These are phyloP conservation scores for Lactarius pseudohatsudake DNA, from an alignment of 768 basidiomycete species.

Conservation along the genomic window DNA sequence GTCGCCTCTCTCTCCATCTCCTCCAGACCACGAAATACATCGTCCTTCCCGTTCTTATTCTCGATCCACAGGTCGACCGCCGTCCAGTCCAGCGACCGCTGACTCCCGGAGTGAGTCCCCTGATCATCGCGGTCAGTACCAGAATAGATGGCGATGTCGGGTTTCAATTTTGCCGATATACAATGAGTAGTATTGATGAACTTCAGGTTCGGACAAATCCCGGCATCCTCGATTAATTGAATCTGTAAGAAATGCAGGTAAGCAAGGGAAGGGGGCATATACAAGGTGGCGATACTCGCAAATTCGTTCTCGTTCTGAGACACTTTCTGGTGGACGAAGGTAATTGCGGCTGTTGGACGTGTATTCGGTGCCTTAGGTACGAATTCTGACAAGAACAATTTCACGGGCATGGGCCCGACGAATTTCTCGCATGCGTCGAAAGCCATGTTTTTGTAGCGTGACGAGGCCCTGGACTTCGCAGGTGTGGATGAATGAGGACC, in stretches of 20 bases:
- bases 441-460: constrained; percentile 6
- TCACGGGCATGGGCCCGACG: constrained; percentile 12
- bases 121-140: background rate
- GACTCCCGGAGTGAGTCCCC: background rate
- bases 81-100: background rate
- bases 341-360: background rate
- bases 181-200: background rate
- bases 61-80: constrained; percentile 9
- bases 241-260: background rate
- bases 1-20: too few species aligned
- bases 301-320: background rate
- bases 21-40: background rate
- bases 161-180: background rate
- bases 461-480: background rate
- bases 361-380: background rate
- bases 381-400: constrained; percentile 2
- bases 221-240: background rate
- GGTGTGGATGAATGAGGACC: too few species aligned
- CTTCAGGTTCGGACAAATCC: background rate
- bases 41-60: background rate
- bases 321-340: background rate
- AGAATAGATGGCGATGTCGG: constrained; percentile 13
- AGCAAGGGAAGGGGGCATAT: background rate
- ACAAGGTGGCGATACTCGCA: background rate
- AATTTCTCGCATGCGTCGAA: constrained; percentile 8